Evolutionary conservation across 106 monocot species (phyloP).

Genomic region (Acorus gramineus): DNA sequence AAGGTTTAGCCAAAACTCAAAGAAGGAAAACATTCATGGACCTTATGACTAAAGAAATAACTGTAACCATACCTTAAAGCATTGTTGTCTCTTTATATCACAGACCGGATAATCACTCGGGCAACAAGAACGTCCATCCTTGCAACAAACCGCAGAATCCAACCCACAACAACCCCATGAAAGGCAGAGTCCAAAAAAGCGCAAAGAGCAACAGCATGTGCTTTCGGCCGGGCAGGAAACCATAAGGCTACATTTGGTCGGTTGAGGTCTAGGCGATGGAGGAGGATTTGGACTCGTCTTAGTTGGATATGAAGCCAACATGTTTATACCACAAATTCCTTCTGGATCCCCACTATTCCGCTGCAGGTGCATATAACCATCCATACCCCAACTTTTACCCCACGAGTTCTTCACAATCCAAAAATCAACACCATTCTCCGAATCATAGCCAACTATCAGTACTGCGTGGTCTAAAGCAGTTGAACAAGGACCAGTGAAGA

Average conservation of each 20-base stretch:
- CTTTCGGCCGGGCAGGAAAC: conserved; percentile 57
- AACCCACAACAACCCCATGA: conserved; percentile 91
- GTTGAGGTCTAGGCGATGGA: conserved; percentile 65
- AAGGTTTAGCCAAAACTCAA: neutral
- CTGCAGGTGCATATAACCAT: conserved; percentile 76
- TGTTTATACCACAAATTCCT: conserved; percentile 90
- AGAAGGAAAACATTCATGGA: neutral
- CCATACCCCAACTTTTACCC: conserved; percentile 91
- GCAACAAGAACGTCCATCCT: conserved; percentile 70
- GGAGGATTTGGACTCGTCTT: conserved; percentile 85
- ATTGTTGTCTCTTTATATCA: conserved; percentile 37
- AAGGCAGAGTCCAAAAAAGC: conserved; percentile 68
- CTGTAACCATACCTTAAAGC: conserved; percentile 48
- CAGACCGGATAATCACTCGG: conserved; percentile 81
- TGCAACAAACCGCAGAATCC: conserved; percentile 81
- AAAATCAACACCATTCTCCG: conserved; percentile 70
- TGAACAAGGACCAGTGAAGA: conserved; percentile 90
- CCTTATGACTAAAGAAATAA: neutral
- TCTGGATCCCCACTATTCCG: conserved; percentile 52
- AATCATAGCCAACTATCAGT: conserved; percentile 91
- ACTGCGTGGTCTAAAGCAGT: conserved; percentile 94
- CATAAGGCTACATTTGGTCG: conserved; percentile 72
- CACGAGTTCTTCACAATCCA: conserved; percentile 99
- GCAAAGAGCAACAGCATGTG: conserved; percentile 78
- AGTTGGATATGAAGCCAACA: conserved; percentile 74